Evolutionary conservation across 2,329 filamentous ascomycete species (phyloP).

Genomic region (Elsinoe necatrix): DNA sequence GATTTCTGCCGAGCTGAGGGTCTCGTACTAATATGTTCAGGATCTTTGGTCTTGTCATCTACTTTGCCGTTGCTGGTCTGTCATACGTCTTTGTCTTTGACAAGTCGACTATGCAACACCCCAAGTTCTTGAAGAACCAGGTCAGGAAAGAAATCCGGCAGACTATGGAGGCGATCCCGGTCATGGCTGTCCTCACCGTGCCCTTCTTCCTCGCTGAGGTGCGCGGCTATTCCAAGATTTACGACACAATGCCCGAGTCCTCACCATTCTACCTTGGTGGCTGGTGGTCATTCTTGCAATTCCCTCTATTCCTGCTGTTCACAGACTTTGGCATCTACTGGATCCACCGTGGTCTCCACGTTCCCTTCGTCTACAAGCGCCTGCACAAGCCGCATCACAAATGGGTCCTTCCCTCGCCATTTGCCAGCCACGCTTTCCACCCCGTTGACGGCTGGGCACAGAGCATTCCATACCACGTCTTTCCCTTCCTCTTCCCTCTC

Average conservation of each 20-base stretch:
- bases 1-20: not conserved
- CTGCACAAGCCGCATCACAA: constrained; percentile 98
- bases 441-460: constrained; percentile 85
- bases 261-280: constrained; percentile 63
- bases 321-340: constrained; percentile 88
- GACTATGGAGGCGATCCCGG: constrained; percentile 65
- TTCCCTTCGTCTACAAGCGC: constrained; percentile 71
- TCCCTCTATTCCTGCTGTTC: constrained; percentile 79
- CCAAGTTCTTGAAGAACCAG: constrained; percentile 92
- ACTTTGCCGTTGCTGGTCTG: constrained; percentile 73
- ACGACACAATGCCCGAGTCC: constrained; percentile 50
- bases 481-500: constrained; percentile 84
- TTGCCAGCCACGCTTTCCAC: constrained; percentile 88
- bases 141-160: constrained; percentile 77
- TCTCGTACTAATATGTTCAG: constrained; percentile 39
- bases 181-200: constrained; percentile 73
- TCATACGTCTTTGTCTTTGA: constrained; percentile 90
- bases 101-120: constrained; percentile 78
- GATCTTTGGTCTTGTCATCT: constrained; percentile 75
- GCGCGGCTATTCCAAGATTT: constrained; percentile 76
- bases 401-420: constrained; percentile 98
- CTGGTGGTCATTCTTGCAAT: constrained; percentile 74
- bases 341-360: constrained; percentile 80
- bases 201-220: constrained; percentile 78
- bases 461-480: constrained; percentile 84